Evolutionary conservation across 371 early-diverging fungal genomes (phyloP).

Genomic region (Mycotypha africana): DNA sequence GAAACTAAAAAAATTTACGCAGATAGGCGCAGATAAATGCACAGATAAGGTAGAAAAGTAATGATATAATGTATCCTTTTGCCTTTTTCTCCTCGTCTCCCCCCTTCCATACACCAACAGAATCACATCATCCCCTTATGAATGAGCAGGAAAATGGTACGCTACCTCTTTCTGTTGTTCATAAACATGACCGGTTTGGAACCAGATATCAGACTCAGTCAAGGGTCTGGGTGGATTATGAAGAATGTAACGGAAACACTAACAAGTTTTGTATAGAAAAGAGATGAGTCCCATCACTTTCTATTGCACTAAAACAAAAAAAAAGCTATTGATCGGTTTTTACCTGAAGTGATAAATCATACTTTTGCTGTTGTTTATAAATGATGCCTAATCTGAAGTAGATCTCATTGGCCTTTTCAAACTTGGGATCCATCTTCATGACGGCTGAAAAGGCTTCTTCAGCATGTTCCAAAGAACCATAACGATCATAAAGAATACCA

Average conservation of each 20-base stretch:
- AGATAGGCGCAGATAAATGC: too few species aligned
- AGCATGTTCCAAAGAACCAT: constrained; percentile 93
- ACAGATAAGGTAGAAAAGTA: too few species aligned
- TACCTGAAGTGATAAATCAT: constrained; percentile 78
- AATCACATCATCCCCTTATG: too few species aligned
- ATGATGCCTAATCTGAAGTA: constrained; percentile 97
- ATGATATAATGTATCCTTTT: too few species aligned
- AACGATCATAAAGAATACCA: constrained; percentile 95
- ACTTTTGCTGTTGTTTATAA: constrained; percentile 94
- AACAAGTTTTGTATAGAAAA: too few species aligned
- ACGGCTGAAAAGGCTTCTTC: constrained; percentile 96
- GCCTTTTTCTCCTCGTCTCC: too few species aligned
- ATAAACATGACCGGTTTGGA: constrained; percentile 95
- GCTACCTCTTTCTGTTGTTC: constrained; percentile 45
- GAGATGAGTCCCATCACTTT: too few species aligned
- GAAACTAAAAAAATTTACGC: too few species aligned
- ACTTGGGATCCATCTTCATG: constrained; percentile 82
- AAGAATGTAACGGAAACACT: constrained; percentile 93
- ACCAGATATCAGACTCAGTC: constrained; percentile 93
- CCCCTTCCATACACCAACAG: too few species aligned
- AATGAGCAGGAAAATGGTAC: too few species aligned
- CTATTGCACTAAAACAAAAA: too few species aligned
- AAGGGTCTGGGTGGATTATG: constrained; percentile 91
- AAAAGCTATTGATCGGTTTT: neutral
- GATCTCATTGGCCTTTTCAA: constrained; percentile 95